Base-by-base conservation (phyloP, 106 monocot species). In the Phalaenopsis aphrodite region DNA sequence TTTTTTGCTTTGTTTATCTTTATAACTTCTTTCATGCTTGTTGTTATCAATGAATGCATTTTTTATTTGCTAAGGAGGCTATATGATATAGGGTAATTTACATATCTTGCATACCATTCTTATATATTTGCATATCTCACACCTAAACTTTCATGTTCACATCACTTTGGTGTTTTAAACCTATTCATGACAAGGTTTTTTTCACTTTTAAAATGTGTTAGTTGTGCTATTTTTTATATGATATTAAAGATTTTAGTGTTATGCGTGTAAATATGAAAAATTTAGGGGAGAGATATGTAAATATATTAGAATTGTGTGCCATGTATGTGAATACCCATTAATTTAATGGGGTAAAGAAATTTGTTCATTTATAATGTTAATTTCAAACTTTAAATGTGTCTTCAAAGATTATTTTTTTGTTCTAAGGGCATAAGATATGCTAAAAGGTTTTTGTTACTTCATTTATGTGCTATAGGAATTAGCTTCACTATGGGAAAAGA, bases 401-500 rank as follows among this genome's bases (percentile, higher is more conserved):
- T 11, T 69, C 14, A 39, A 69, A 37, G 15, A 69, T 4, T 39
- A 39, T 39, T 69, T 38, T 14, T 69, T 69, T 15, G 36, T 66
- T 66, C 30, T 66, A 66, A 5, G 15, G 66, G 12, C 38, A 14
- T 65, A 65, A 11, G 11, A 39, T 69, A 41, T 69, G 39, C 9
- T 38, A 38, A 65, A 65, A 65, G 64, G 64, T 71, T 39, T 38
- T 74, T 74, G 5, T 19, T 42, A 15, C 42, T 45, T 42, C 45
- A 45, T 42, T 45, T 74, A 74, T 74, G 42, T 74, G 48, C 8
- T 10, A 55, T 84, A 98, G 97, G 97, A 98, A 64, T 88, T 98
- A 74, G 89, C 92, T 56, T 80, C 57, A 15, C 81, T 91, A 16
- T 98, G 97, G 97, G 97, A 98, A 82, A 98, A 98, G 81, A 94